Evolutionary conservation across 2,329 filamentous ascomycete species (phyloP).

Genomic region (Cladosporium velox): DNA sequence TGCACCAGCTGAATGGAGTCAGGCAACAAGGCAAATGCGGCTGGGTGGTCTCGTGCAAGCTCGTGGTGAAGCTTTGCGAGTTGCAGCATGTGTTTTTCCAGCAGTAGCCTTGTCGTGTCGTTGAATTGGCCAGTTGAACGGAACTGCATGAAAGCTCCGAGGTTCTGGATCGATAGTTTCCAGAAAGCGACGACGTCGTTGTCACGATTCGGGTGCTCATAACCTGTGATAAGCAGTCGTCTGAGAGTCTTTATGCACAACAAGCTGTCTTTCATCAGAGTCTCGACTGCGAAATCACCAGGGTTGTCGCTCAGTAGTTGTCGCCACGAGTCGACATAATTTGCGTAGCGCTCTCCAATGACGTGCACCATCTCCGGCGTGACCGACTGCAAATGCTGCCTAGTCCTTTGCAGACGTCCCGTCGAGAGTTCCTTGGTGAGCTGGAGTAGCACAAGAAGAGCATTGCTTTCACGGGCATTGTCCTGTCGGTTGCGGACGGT

Average conservation of each 20-base stretch:
- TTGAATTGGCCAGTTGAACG: slow-evolving; percentile 44
- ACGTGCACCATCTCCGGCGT: slow-evolving; percentile 83
- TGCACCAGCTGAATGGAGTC: slow-evolving; percentile 75
- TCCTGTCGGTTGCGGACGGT: slow-evolving; percentile 45
- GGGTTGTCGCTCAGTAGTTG: slow-evolving; percentile 10
- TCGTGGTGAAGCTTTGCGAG: slow-evolving; percentile 89
- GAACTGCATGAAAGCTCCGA: slow-evolving; percentile 68
- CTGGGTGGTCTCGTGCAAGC: slow-evolving; percentile 77
- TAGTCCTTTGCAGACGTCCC: slow-evolving; percentile 71
- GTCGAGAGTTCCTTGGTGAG: slow-evolving; percentile 89
- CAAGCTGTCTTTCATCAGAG: slow-evolving; percentile 75
- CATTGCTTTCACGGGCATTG: slow-evolving; percentile 30
- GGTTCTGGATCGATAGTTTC: slow-evolving; percentile 73
- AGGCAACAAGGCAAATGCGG: slow-evolving; percentile 79
- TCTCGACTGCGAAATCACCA: slow-evolving; percentile 59
- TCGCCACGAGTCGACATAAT: slow-evolving; percentile 69
- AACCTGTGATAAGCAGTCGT: slow-evolving; percentile 76
- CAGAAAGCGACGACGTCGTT: slow-evolving; percentile 77
- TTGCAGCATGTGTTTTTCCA: slow-evolving; percentile 87
- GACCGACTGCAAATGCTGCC: slow-evolving; percentile 73
- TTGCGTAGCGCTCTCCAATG: slow-evolving; percentile 73
- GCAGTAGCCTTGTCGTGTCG: slow-evolving; percentile 38
- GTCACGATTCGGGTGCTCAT: slow-evolving; percentile 79
- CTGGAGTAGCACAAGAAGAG: slow-evolving; percentile 75
- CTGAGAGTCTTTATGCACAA: slow-evolving; percentile 77